phyloP scores from a whole-genome alignment of 768 basidiomycete species.

The Suillus spraguei region DNA sequence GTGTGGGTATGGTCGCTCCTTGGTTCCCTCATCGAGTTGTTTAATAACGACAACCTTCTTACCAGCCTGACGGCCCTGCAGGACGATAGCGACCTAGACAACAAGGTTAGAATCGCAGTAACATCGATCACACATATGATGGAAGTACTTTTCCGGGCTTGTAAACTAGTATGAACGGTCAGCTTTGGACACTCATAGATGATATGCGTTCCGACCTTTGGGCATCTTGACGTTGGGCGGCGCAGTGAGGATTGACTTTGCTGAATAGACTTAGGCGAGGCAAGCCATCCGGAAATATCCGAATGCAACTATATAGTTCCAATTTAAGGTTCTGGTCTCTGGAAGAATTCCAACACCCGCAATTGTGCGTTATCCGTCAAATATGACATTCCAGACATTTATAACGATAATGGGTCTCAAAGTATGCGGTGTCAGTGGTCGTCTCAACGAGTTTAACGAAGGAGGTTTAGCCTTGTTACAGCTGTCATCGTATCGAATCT shows the following conservation, averaged over 20 bases:
- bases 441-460: no score
- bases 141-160: constrained; percentile 87
- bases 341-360: background rate
- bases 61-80: constrained; percentile 98
- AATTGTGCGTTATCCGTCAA: background rate
- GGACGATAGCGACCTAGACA: constrained; percentile 87
- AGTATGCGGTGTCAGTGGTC: no score
- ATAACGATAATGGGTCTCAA: no score
- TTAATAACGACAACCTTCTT: constrained; percentile 99
- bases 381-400: background rate
- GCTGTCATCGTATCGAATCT: no score
- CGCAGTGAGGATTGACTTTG: constrained; percentile 29
- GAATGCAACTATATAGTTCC: constrained; percentile 29
- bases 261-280: constrained; percentile 11
- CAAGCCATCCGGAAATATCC: constrained; percentile 41
- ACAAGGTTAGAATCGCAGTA: constrained; percentile 2
- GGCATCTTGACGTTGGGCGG: constrained; percentile 44
- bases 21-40: constrained; percentile 95
- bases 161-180: constrained; percentile 61
- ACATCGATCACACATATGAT: constrained; percentile 5
- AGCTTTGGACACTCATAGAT: constrained; percentile 13
- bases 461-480: no score
- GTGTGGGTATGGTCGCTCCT: constrained; percentile 95
- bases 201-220: constrained; percentile 34
- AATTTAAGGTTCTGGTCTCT: constrained; percentile 16